phyloP scores from a whole-genome alignment of 208 protist species.

The Phytomonas serpens region DNA sequence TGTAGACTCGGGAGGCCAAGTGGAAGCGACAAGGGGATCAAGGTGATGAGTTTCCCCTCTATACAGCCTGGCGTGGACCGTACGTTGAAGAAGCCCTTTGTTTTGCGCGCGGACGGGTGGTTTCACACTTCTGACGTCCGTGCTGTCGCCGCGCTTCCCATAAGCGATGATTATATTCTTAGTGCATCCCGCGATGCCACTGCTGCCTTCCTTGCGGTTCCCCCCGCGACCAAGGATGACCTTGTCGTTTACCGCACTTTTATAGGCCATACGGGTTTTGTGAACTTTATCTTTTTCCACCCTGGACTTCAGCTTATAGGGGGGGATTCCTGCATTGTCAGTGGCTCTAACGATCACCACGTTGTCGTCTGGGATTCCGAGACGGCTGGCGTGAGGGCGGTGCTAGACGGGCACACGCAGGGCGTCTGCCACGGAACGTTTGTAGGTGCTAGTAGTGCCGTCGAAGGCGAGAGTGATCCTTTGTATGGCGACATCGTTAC shows the following conservation, averaged over 20 bases:
- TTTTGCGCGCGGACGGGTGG: slow-evolving; percentile 48
- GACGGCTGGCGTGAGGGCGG: slow-evolving; percentile 39
- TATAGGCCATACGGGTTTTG: slow-evolving; percentile 65
- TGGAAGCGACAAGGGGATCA: not conserved
- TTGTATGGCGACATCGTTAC: slow-evolving; percentile 53
- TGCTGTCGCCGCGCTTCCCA: slow-evolving; percentile 21
- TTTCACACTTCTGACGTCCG: slow-evolving; percentile 54
- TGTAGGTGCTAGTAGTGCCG: slow-evolving; percentile 1
- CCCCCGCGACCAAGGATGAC: slow-evolving; percentile 12
- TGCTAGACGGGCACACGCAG: slow-evolving; percentile 52
- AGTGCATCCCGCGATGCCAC: slow-evolving; percentile 58
- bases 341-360: slow-evolving; percentile 69
- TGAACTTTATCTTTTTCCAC: slow-evolving; percentile 71
- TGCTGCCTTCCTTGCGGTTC: slow-evolving; percentile 24
- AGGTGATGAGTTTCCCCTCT: not conserved
- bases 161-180: slow-evolving; percentile 15
- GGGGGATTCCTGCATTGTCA: slow-evolving; percentile 36
- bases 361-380: slow-evolving; percentile 49
- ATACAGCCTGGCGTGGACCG: not conserved
- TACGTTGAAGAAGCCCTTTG: slow-evolving; percentile 16
- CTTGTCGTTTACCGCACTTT: slow-evolving; percentile 18
- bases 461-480: slow-evolving; percentile 12
- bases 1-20: not conserved
- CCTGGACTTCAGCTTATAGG: slow-evolving; percentile 14
- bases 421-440: slow-evolving; percentile 54